These are phyloP conservation scores for Castanea mollissima DNA, from an alignment of 306 rosid species.

Conservation along the genomic window DNA sequence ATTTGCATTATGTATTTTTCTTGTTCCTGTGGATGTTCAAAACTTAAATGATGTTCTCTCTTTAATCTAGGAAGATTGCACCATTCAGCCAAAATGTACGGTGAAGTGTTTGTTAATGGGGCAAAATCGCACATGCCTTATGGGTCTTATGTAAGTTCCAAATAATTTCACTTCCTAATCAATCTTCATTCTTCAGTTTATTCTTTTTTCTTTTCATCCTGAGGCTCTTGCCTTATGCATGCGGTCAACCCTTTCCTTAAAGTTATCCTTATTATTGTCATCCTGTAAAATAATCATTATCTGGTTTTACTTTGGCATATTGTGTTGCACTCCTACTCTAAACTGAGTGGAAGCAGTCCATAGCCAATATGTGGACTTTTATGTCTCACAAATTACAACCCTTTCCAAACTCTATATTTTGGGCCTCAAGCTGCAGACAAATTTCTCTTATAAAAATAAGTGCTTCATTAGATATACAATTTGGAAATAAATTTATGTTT, in stretches of 20 bases:
- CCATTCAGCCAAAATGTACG: constrained; percentile 78
- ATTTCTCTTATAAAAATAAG: not conserved
- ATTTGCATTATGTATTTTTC: constrained; percentile 13
- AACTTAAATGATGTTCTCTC: constrained; percentile 28
- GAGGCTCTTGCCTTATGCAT: not conserved
- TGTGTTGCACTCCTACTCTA: not conserved
- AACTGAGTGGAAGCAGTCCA: not conserved
- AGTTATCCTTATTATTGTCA: not conserved
- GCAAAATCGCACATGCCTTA: constrained; percentile 64
- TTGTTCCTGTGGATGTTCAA: not conserved
- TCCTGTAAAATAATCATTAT: not conserved
- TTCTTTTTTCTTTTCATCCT: not conserved
- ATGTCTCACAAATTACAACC: not conserved
- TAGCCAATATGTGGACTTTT: not conserved
- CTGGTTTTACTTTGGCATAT: not conserved
- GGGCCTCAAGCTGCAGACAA: not conserved
- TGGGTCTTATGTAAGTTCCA: constrained; percentile 85
- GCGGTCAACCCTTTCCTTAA: not conserved
- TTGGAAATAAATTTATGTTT: not conserved
- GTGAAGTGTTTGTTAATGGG: constrained; percentile 91
- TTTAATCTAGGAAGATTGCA: constrained; percentile 71
- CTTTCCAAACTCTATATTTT: not conserved
- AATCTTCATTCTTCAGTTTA: constrained; percentile 12
- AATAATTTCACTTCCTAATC: constrained; percentile 1
- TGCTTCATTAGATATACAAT: not conserved